Evolutionary conservation across 345 rosid genomes (phyloP).

Genomic region (Syzygium aqueum): DNA sequence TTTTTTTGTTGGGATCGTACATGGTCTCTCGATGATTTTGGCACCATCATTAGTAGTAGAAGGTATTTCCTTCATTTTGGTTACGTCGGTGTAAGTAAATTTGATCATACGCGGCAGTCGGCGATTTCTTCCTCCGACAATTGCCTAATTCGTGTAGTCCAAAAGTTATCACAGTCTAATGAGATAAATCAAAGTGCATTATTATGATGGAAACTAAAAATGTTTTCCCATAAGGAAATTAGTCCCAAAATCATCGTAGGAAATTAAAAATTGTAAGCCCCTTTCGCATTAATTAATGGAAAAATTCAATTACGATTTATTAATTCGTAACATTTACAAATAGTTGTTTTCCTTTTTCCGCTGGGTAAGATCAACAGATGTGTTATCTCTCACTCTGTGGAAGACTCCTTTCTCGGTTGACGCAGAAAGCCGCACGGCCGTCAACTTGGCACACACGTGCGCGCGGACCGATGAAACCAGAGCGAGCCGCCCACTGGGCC

Average conservation of each 20-base stretch:
- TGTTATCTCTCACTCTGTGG: neutral
- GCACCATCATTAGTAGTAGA: fast-evolving
- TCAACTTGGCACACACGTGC: neutral
- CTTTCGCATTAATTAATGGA: neutral
- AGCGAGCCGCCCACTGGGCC: neutral
- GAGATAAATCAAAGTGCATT: fast-evolving
- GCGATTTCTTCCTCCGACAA: neutral
- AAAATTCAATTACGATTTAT: neutral
- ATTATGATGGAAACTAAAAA: neutral
- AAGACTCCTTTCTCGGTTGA: neutral
- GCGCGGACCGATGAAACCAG: neutral
- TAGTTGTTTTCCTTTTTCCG: neutral
- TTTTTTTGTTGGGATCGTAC: no score
- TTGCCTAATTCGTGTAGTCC: neutral
- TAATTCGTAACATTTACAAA: neutral
- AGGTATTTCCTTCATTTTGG: neutral
- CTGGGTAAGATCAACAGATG: neutral
- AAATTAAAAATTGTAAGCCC: neutral
- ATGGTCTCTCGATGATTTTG: neutral
- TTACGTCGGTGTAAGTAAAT: fast-evolving
- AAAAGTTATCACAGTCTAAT: fast-evolving
- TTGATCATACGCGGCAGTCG: fast-evolving
- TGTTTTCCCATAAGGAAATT: neutral
- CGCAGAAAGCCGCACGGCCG: neutral
- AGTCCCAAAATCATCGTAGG: neutral